A percentile compares a stretch with the other conserved stretches of the same genome.
These are phyloP conservation scores for Aspergillus caelatus DNA, from an alignment of 2,329 filamentous ascomycete species.

Conservation along the genomic window DNA sequence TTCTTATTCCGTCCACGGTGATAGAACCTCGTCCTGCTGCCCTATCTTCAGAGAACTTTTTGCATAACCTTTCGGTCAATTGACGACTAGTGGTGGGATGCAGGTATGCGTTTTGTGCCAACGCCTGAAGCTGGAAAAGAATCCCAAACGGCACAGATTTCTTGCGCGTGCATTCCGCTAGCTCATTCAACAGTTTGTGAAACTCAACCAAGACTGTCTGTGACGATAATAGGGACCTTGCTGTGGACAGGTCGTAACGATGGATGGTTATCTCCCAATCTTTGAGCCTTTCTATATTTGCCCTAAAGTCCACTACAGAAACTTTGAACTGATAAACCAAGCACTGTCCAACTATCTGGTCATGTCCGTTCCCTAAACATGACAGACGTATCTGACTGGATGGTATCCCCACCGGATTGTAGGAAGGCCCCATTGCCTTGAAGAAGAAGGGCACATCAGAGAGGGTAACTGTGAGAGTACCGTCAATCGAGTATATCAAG, in stretches of 20 bases:
- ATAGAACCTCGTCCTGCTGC: slow-evolving; percentile 39
- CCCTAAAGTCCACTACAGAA: slow-evolving; percentile 23
- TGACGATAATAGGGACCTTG: background rate
- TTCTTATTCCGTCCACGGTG: slow-evolving; percentile 57
- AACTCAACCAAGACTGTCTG: background rate
- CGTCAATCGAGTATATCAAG: slow-evolving; percentile 44
- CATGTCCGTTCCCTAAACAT: slow-evolving; percentile 11
- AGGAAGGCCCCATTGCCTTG: background rate
- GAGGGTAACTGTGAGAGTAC: slow-evolving; percentile 55
- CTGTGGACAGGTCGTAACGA: slow-evolving; percentile 13
- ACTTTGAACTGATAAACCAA: slow-evolving; percentile 53
- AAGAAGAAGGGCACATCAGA: slow-evolving; percentile 56
- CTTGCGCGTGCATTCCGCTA: slow-evolving; percentile 39
- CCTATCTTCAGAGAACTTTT: slow-evolving; percentile 30
- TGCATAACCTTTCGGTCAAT: slow-evolving; percentile 50
- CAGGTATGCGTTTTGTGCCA: slow-evolving; percentile 66
- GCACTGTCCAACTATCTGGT: slow-evolving; percentile 16
- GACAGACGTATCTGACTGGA: slow-evolving; percentile 4
- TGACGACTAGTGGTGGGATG: slow-evolving; percentile 55
- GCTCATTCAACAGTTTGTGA: background rate
- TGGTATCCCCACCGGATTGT: background rate
- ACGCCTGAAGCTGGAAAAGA: slow-evolving; percentile 63
- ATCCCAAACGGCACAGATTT: slow-evolving; percentile 54
- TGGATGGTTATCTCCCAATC: slow-evolving; percentile 26
- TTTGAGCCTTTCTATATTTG: slow-evolving; percentile 28